Evolutionary conservation across 2,329 filamentous ascomycete genomes (phyloP).

Genomic region (Phialocephala sp.): DNA sequence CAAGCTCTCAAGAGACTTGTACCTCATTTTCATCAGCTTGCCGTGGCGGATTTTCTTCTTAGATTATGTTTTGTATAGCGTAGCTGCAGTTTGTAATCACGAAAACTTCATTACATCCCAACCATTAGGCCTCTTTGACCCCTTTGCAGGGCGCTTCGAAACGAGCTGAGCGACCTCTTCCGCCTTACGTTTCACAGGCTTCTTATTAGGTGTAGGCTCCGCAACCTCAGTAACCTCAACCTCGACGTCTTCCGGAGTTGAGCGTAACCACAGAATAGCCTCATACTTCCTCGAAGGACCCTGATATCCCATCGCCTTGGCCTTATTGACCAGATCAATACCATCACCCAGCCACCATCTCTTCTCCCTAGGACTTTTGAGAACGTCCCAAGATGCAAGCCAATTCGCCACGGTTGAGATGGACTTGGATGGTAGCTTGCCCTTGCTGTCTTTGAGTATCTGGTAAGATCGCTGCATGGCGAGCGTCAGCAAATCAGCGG

Average conservation of each 20-base stretch:
- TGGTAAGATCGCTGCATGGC: constrained; percentile 29
- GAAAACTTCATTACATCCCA: neutral
- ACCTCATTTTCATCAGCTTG: no score
- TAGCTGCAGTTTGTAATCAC: constrained; percentile 7
- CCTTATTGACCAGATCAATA: constrained; percentile 29
- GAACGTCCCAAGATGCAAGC: constrained; percentile 28
- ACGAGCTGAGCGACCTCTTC: neutral
- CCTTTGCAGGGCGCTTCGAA: constrained; percentile 27
- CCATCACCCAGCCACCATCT: constrained; percentile 31
- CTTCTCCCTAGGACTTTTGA: constrained; percentile 30
- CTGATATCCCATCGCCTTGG: constrained; percentile 29
- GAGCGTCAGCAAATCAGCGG: constrained; percentile 17
- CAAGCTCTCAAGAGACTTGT: no score
- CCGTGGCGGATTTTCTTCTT: no score
- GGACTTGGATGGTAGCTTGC: constrained; percentile 25
- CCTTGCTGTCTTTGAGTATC: constrained; percentile 25
- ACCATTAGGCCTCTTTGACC: constrained; percentile 21
- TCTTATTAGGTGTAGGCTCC: constrained; percentile 28
- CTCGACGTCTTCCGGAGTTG: constrained; percentile 22
- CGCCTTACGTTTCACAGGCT: neutral
- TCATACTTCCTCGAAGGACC: constrained; percentile 27
- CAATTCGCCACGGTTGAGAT: constrained; percentile 19
- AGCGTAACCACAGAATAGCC: constrained; percentile 25
- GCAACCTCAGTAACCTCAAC: constrained; percentile 20
- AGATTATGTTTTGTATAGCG: neutral